phyloP scores from a whole-genome alignment of 345 rosid species.

The Eucalyptus pumila region DNA sequence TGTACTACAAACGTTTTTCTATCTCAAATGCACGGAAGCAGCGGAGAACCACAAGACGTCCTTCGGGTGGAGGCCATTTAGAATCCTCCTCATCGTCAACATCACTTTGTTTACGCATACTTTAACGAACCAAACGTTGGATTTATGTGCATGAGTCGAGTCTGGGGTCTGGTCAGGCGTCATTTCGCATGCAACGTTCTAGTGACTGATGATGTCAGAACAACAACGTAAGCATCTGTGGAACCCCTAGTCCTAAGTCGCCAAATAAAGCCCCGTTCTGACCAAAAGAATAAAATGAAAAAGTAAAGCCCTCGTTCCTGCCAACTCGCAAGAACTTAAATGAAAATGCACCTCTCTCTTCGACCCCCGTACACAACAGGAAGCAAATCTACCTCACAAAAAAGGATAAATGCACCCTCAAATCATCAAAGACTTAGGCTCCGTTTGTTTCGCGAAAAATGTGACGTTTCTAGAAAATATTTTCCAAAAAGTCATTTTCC shows the following conservation, averaged over 20 bases:
- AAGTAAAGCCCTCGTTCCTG: too few species aligned
- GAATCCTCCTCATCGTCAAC: neutral
- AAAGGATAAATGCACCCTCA: neutral
- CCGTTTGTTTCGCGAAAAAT: too few species aligned
- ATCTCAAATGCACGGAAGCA: neutral
- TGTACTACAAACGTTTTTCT: too few species aligned
- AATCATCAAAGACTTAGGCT: neutral
- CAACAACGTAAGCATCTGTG: neutral
- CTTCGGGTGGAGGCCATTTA: neutral
- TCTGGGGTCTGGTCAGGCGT: neutral
- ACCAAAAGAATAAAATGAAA: too few species aligned
- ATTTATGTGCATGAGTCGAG: neutral
- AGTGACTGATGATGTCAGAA: too few species aligned
- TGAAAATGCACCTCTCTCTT: neutral
- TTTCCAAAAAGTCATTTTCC: too few species aligned
- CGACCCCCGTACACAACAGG: neutral
- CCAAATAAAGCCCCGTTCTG: neutral
- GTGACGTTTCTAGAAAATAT: too few species aligned
- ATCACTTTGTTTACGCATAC: too few species aligned
- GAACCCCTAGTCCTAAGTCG: neutral
- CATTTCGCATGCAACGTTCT: too few species aligned
- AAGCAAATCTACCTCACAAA: neutral
- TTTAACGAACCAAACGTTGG: neutral
- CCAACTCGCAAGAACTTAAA: neutral
- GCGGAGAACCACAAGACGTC: neutral